These are phyloP conservation scores for Trichoderma atrobrunneum DNA, from an alignment of 2,329 filamentous ascomycete genomes.

Conservation along the genomic window DNA sequence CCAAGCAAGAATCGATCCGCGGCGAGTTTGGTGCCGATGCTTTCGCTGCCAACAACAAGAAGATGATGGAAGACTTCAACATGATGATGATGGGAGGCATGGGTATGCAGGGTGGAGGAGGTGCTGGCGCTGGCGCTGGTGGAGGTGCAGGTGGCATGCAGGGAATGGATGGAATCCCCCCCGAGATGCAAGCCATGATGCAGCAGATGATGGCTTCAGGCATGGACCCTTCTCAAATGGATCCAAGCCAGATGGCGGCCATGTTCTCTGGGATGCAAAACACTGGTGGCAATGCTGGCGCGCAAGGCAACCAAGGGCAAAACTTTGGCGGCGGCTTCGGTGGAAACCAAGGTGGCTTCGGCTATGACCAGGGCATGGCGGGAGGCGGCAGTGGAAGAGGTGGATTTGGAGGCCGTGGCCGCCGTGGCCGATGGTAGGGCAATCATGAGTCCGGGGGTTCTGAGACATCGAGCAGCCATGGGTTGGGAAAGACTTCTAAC, in stretches of 20 bases:
- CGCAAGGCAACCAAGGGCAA: slow-evolving; percentile 50
- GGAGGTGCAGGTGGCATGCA: slow-evolving; percentile 42
- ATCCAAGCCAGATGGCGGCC: slow-evolving; percentile 54
- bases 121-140: slow-evolving; percentile 33
- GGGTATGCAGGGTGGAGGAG: slow-evolving; percentile 39
- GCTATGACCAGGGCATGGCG: slow-evolving; percentile 49
- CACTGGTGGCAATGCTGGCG: slow-evolving; percentile 40
- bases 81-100: slow-evolving; percentile 65
- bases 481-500: neutral
- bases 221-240: slow-evolving; percentile 66
- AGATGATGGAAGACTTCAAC: slow-evolving; percentile 70
- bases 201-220: slow-evolving; percentile 66
- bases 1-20: slow-evolving; percentile 78
- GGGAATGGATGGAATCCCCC: slow-evolving; percentile 61
- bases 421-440: slow-evolving; percentile 30
- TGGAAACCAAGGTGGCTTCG: slow-evolving; percentile 51
- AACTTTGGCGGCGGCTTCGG: slow-evolving; percentile 53
- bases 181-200: slow-evolving; percentile 68
- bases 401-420: slow-evolving; percentile 31
- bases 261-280: slow-evolving; percentile 61
- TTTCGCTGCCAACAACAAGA: slow-evolving; percentile 67
- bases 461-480: neutral
- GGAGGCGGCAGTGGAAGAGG: slow-evolving; percentile 35
- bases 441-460: neutral
- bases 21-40: slow-evolving; percentile 69